Evolutionary conservation across 179 eudicot genomes (phyloP).

Genomic region (Heliamphora pulchella): DNA sequence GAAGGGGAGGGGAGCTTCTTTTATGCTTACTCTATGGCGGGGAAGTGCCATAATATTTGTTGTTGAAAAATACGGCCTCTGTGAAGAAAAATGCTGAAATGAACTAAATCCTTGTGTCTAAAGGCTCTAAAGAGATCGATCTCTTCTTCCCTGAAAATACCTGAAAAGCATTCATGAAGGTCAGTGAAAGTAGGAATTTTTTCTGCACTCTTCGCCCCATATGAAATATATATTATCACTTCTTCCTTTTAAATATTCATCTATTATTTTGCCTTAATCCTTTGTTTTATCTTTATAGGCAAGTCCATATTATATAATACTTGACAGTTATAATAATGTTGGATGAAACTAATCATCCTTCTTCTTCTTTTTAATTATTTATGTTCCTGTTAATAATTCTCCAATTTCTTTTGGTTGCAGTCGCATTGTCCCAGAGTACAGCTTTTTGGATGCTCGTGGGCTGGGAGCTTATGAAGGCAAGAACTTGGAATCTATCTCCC

Average conservation of each 20-base stretch:
- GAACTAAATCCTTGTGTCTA: background rate
- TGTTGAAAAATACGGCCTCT: background rate
- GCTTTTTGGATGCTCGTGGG: conserved; percentile 99
- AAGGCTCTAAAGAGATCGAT: background rate
- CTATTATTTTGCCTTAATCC: background rate
- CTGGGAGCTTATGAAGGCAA: conserved; percentile 93
- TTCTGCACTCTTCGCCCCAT: too few relatives aligned
- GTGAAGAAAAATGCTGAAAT: background rate
- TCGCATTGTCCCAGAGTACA: conserved; percentile 87
- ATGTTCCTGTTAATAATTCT: background rate
- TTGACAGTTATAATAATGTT: background rate
- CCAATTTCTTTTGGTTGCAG: conserved; percentile 26
- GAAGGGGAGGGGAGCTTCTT: background rate
- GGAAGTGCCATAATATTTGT: background rate
- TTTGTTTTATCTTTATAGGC: background rate
- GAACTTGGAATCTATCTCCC: conserved; percentile 56
- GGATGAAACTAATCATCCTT: background rate
- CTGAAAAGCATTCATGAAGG: background rate
- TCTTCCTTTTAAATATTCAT: background rate
- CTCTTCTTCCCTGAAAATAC: background rate
- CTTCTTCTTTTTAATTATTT: background rate
- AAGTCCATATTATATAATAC: background rate
- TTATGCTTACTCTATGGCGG: background rate
- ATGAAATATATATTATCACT: background rate
- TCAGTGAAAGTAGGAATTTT: too few relatives aligned